Percentiles rank a stretch among this genome's conserved stretches.
Conservation (phyloP, 257 asterid genomes). For the Cordia subcordata region DNA sequence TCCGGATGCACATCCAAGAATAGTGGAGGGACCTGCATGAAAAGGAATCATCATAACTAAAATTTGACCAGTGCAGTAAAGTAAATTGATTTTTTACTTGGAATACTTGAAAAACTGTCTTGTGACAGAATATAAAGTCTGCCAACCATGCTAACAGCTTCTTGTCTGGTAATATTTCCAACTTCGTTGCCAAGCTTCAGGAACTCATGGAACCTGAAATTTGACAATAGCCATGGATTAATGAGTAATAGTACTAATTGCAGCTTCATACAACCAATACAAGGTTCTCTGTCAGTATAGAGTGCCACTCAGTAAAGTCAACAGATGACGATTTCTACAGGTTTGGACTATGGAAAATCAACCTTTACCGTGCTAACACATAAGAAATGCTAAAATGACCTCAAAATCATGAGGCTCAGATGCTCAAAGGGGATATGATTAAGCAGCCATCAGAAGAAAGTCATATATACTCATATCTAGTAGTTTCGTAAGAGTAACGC, state of each 20-base stretch:
- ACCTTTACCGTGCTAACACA: no score
- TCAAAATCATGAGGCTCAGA: no score
- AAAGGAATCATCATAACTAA: conserved; percentile 15
- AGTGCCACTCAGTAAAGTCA: no score
- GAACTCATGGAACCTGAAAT: conserved; percentile 89
- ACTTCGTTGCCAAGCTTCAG: conserved; percentile 92
- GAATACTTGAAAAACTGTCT: neutral
- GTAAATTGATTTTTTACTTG: neutral
- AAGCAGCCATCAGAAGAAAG: no score
- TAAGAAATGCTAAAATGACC: no score
- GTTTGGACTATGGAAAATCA: no score
- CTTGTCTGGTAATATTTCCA: conserved; percentile 96
- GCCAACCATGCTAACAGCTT: conserved; percentile 98
- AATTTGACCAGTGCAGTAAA: conserved; percentile 5
- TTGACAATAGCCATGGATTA: conserved; percentile 10
- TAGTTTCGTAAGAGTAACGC: no score
- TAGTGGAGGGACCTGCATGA: conserved; percentile 94
- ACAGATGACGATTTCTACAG: no score
- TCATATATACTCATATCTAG: no score
- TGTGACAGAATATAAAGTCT: conserved; percentile 11
- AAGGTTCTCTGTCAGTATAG: no score
- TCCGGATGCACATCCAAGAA: conserved; percentile 88
- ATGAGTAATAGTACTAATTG: neutral
- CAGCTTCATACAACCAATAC: neutral
- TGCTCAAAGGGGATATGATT: no score